Evolutionary conservation across 306 rosid genomes (phyloP).

Genomic region (Dicorynia guianensis): DNA sequence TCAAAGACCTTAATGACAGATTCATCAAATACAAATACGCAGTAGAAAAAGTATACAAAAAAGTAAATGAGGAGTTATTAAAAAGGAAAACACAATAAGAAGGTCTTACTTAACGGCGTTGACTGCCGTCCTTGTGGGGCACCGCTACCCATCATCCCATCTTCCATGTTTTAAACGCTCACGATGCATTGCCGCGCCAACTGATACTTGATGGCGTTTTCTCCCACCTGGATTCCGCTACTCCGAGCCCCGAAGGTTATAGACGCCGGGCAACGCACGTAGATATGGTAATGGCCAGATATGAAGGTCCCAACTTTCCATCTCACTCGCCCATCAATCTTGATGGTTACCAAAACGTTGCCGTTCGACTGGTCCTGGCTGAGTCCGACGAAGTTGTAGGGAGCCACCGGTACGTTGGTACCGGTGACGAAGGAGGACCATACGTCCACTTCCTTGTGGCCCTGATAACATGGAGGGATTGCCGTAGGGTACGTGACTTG

Average conservation of each 20-base stretch:
- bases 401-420: slow-evolving; percentile 73
- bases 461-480: slow-evolving; percentile 81
- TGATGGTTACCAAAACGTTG: slow-evolving; percentile 50
- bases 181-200: slow-evolving; percentile 71
- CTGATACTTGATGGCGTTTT: slow-evolving; percentile 79
- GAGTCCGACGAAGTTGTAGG: slow-evolving; percentile 56
- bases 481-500: slow-evolving; percentile 74
- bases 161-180: slow-evolving; percentile 52
- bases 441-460: slow-evolving; percentile 74
- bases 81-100: too few species aligned
- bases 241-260: slow-evolving; percentile 52
- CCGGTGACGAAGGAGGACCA: slow-evolving; percentile 96
- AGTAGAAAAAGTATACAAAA: neutral
- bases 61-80: neutral
- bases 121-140: neutral
- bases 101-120: neutral
- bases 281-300: slow-evolving; percentile 67
- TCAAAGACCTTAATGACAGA: slow-evolving; percentile 25
- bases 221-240: slow-evolving; percentile 50
- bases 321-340: slow-evolving; percentile 75
- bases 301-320: slow-evolving; percentile 83
- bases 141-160: too few species aligned
- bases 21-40: slow-evolving; percentile 4
- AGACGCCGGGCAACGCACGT: slow-evolving; percentile 77
- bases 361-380: slow-evolving; percentile 62